A percentile compares a stretch with the other conserved stretches of the same genome.
Conservation (phyloP, 768 basidiomycete species). For the Trametes elegans region DNA sequence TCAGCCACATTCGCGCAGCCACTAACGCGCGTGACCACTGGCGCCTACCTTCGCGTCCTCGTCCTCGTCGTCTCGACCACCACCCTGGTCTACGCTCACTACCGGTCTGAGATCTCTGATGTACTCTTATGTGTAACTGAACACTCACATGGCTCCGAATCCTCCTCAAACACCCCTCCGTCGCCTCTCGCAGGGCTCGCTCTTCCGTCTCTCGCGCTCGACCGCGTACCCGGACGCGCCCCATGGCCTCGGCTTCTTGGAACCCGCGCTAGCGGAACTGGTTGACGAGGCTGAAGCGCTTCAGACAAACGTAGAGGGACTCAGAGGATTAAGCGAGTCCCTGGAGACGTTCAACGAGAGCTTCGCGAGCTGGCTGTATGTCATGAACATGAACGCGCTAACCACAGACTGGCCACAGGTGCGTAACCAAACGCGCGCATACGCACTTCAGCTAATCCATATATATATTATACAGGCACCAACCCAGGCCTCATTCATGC, state of each 20-base stretch:
- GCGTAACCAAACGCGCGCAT: conserved; percentile 25
- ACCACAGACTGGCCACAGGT: conserved; percentile 92
- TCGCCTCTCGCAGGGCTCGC: conserved; percentile 88
- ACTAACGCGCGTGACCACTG: neutral
- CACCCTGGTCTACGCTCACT: no score
- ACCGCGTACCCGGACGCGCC: conserved; percentile 71
- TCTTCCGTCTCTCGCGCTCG: conserved; percentile 82
- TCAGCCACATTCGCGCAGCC: neutral
- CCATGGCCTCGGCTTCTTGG: conserved; percentile 81
- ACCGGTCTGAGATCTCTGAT: conserved; percentile 14
- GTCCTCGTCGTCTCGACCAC: neutral
- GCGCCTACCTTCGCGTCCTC: neutral
- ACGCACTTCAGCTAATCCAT: neutral
- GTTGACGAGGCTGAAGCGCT: conserved; percentile 85
- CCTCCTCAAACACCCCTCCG: conserved; percentile 80
- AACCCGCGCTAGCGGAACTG: conserved; percentile 81
- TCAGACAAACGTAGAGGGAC: conserved; percentile 68
- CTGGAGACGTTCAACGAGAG: conserved; percentile 88
- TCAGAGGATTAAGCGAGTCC: conserved; percentile 70
- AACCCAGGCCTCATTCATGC: conserved; percentile 17
- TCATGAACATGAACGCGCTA: conserved; percentile 92
- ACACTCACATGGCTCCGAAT: conserved; percentile 3
- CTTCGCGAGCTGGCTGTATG: conserved; percentile 89
- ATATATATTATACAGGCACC: conserved; percentile 18
- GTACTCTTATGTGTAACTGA: neutral